Base-by-base conservation (phyloP, 345 rosid genomes). In the Pseudoturritis turrita region DNA sequence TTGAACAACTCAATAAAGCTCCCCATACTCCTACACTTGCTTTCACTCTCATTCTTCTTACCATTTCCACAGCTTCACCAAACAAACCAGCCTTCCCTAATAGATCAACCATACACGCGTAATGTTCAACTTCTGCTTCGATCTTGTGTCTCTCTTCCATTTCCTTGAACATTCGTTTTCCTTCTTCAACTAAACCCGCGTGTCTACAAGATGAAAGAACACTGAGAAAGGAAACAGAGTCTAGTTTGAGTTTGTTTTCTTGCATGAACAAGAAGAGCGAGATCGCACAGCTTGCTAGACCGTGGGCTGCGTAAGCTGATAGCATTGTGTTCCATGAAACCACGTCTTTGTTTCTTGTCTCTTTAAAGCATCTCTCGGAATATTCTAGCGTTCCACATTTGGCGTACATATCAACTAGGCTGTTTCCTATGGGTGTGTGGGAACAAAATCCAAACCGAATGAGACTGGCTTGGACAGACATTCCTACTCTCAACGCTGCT, bases 181-280 rank as follows among this genome's bases (percentile, higher is more conserved):
- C 87, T 73, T 85, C 86, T 78, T 83, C 83, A 15, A 83, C 74
- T 75, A 88, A 62, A 21, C 89, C 87, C 0, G 83, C 74, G 39
- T 88, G 88, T 70, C 92, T 88, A 71, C 89, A 88, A 65, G 87
- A 89, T 49, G 90, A 86, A 40, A 88, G 68, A 58, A 81, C 85
- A 51, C 71, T 80, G 35, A 88, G 44, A 47, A 81, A 86, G 15
- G 93, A 69, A 53, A 78, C 53, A 6, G 83, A 69, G 73, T 86
- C 88, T 36, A 37, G 65, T 28, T 10, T 49, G 41, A 83, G 47
- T 44, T 80, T 6, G 6, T 70, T 73, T 57, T 75, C 76, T 80
- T 74, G 81, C 90, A 88, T 86, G 45, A 58, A 74, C 45, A 72
- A 78, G 79, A 88, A 81, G 35, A 84, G 82, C 15, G 83, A 79